Evolutionary conservation across 441 rosid genomes (phyloP).

Genomic region (Flueggea neowawraea): DNA sequence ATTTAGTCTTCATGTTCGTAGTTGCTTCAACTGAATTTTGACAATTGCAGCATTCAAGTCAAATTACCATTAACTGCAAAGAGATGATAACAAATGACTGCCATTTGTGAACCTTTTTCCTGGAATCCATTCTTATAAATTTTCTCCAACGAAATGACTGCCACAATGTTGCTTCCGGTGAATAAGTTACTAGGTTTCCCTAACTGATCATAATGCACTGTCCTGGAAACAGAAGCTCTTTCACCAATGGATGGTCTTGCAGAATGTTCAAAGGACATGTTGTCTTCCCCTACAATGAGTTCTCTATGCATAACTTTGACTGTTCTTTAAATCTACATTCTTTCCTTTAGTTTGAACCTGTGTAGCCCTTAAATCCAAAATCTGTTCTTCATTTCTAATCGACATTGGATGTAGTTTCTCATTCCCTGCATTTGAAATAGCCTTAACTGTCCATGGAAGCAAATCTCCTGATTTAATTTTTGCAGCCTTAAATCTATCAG

Average conservation of each 20-base stretch:
- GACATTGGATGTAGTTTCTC: conserved; percentile 4
- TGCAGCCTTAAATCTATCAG: conserved; percentile 14
- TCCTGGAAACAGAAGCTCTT: conserved; percentile 25
- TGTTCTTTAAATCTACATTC: conserved; percentile 21
- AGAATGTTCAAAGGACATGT: conserved; percentile 26
- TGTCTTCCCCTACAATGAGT: conserved; percentile 14
- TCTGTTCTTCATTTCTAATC: conserved; percentile 5
- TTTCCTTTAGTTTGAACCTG: conserved; percentile 10
- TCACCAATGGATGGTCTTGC: conserved; percentile 19
- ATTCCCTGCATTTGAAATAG: conserved; percentile 11
- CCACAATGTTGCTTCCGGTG: no score
- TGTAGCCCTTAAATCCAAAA: conserved; percentile 12
- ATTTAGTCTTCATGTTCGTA: no score
- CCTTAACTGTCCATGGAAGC: conserved; percentile 7
- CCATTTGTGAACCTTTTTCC: no score
- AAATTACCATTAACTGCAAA: no score
- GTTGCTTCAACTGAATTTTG: no score
- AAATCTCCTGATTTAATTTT: conserved; percentile 11
- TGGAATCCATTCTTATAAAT: no score
- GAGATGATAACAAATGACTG: no score
- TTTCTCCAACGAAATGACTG: no score
- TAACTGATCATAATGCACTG: conserved; percentile 24
- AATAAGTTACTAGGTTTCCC: conserved; percentile 16
- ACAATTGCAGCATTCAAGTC: no score
- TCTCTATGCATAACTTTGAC: conserved; percentile 18